phyloP scores from a whole-genome alignment of 108 stramenopile species.

The Cyclostephanos tholiformis region DNA sequence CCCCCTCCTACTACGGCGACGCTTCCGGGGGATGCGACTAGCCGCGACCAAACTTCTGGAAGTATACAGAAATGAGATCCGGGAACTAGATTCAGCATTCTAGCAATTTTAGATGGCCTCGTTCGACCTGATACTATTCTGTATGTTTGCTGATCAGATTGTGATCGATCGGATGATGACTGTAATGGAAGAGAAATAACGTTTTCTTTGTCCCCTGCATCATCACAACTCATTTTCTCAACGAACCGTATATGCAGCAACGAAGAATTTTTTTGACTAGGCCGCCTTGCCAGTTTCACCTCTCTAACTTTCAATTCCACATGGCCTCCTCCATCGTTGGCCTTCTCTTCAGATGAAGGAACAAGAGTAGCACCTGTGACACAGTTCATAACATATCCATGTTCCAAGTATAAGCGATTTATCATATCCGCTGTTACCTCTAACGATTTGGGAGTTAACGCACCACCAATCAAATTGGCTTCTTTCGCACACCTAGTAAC shows the following conservation, averaged over 20 bases:
- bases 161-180: conserved; percentile 1
- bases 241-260: conserved; percentile 68
- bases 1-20: conserved; percentile 53
- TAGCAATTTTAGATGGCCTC: conserved; percentile 58
- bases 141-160: conserved; percentile 58
- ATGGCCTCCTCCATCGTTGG: conserved; percentile 48
- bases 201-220: conserved; percentile 40
- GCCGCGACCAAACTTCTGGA: conserved; percentile 32
- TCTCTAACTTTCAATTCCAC: conserved; percentile 54
- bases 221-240: conserved; percentile 64
- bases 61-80: conserved; percentile 67
- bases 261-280: conserved; percentile 7
- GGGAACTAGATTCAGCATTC: conserved; percentile 58
- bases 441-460: conserved; percentile 62
- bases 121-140: conserved; percentile 70
- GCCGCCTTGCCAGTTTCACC: conserved; percentile 35
- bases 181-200: conserved; percentile 8
- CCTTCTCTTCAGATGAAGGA: conserved; percentile 49
- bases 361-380: conserved; percentile 75
- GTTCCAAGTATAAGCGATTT: conserved; percentile 70
- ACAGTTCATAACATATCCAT: conserved; percentile 77
- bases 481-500: conserved; percentile 63
- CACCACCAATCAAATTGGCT: conserved; percentile 66
- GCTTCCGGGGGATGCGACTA: conserved; percentile 43
- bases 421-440: conserved; percentile 60